A percentile compares a stretch with the other conserved stretches of the same genome.
Evolutionary conservation across 352 stramenopile species (phyloP).

Genomic region (Phytophthora melonis): DNA sequence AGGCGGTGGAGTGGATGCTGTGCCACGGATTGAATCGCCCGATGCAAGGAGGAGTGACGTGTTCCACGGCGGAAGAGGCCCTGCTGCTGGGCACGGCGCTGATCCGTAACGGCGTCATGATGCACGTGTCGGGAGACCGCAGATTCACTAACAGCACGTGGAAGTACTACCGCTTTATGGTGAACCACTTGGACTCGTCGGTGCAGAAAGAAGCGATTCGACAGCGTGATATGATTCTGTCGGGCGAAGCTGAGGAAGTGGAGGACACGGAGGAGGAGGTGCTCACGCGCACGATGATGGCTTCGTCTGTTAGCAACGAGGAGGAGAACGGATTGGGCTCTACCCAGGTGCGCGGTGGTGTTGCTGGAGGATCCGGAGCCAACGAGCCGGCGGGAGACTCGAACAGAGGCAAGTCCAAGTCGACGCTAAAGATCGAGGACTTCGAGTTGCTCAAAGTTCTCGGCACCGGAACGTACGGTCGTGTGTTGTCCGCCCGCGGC

Average conservation of each 20-base stretch:
- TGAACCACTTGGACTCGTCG: slow-evolving; percentile 73
- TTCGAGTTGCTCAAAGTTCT: slow-evolving; percentile 90
- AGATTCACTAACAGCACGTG: slow-evolving; percentile 85
- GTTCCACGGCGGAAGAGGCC: slow-evolving; percentile 85
- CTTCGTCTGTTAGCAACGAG: slow-evolving; percentile 69
- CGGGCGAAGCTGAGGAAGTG: slow-evolving; percentile 78
- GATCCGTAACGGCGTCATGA: slow-evolving; percentile 74
- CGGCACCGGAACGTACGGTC: slow-evolving; percentile 85
- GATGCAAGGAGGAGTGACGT: slow-evolving; percentile 87
- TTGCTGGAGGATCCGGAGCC: slow-evolving; percentile 26
- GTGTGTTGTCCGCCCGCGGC: slow-evolving; percentile 80
- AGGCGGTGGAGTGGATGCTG: slow-evolving; percentile 87
- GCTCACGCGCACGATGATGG: slow-evolving; percentile 65
- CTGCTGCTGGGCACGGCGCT: slow-evolving; percentile 78
- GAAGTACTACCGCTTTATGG: slow-evolving; percentile 91
- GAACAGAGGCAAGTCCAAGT: slow-evolving; percentile 78
- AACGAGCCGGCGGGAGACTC: slow-evolving; percentile 26
- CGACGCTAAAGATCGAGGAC: slow-evolving; percentile 85
- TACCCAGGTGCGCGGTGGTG: slow-evolving; percentile 26
- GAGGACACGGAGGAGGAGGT: slow-evolving; percentile 77
- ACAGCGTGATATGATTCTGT: slow-evolving; percentile 74
- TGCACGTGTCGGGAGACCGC: slow-evolving; percentile 75
- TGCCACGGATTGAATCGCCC: slow-evolving; percentile 86
- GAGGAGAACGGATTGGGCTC: slow-evolving; percentile 55
- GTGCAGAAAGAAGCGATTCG: slow-evolving; percentile 58